Evolutionary conservation across 2,329 filamentous ascomycete species (phyloP).

Genomic region (Ceratocystiopsis minuta): DNA sequence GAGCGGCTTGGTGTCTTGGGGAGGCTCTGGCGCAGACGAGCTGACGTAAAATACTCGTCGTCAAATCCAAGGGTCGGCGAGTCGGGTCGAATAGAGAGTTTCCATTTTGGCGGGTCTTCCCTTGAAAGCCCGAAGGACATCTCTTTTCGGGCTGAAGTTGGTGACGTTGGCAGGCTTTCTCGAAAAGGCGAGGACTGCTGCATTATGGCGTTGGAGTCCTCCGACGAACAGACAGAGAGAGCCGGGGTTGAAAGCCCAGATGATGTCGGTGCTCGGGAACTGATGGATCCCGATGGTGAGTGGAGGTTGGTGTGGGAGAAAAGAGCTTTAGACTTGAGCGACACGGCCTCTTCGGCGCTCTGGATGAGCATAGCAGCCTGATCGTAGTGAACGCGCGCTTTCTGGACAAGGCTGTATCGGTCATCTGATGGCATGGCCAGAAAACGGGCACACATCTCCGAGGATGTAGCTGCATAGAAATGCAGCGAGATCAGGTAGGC

Average conservation of each 20-base stretch:
- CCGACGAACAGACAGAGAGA: no score
- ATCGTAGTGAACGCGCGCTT: slow-evolving; percentile 34
- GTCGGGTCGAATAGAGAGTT: slow-evolving; percentile 37
- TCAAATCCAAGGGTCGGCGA: slow-evolving; percentile 42
- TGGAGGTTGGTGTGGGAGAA: slow-evolving; percentile 16
- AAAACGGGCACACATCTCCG: slow-evolving; percentile 36
- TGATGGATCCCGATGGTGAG: slow-evolving; percentile 28
- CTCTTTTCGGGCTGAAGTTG: slow-evolving; percentile 20
- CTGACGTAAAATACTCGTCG: slow-evolving; percentile 19
- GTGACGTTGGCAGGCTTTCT: no score
- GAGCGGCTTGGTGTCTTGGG: slow-evolving; percentile 11
- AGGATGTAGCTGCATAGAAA: slow-evolving; percentile 43
- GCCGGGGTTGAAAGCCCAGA: no score
- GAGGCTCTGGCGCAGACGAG: slow-evolving; percentile 11
- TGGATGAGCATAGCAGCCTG: slow-evolving; percentile 29
- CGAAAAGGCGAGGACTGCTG: no score
- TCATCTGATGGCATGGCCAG: slow-evolving; percentile 27
- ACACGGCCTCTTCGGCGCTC: slow-evolving; percentile 24
- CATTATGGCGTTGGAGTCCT: no score
- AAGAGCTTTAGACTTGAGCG: slow-evolving; percentile 16
- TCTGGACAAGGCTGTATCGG: slow-evolving; percentile 28
- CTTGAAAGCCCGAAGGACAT: slow-evolving; percentile 25
- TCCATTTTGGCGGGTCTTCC: slow-evolving; percentile 16
- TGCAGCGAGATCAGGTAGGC: slow-evolving; percentile 39
- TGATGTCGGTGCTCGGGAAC: slow-evolving; percentile 23